Evolutionary conservation across 176 grass and related monocot genomes (phyloP), one percentile per base, ranked within the genome.

Genomic region (Dendrocalamus sinicus): DNA sequence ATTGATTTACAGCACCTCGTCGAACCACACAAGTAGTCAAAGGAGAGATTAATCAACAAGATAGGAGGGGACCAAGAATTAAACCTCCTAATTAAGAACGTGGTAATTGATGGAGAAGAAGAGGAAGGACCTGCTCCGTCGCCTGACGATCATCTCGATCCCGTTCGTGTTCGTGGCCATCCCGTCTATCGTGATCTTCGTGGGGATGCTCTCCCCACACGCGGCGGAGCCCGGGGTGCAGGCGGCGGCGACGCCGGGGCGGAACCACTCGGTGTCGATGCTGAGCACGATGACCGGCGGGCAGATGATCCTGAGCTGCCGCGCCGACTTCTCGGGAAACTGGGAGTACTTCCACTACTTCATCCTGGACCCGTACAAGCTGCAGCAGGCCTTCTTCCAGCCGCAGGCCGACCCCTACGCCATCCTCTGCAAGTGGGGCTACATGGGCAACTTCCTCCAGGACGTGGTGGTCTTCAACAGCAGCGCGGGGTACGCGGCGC

Each of bases 291-390:
- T 91, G 89, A 91, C 89, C 6, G 89, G 89, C 1, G 89, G 89
- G 15, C 85, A 88, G 89, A 88, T 89, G 90, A 85, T 88, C 82
- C 90, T 92, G 45, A 89, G 82, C 82, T 92, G 90, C 90, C 78
- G 83, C 72, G 78, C 90, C 37, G 82, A 9, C 44, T 92, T 77
- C 90, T 12, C 78, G 0, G 82, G 86, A 76, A 84, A 84, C 76
- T 84, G 85, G 85, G 85, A 91, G 76, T 91, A 88, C 85, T 88
- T 91, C 81, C 85, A 91, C 89, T 88, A 91, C 85, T 91, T 88
- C 85, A 91, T 91, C 80, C 81, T 91, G 17, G 89, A 91, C 76
- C 85, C 89, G 0, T 91, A 91, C 89, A 88, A 84, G 81, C 89
- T 62, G 9, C 85, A 80, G 52, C 85, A 62, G 40, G 89, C 85